A percentile compares a stretch with the other conserved stretches of the same genome.
Evolutionary conservation across 345 rosid genomes (phyloP).

Genomic region (Erucastrum elatum): DNA sequence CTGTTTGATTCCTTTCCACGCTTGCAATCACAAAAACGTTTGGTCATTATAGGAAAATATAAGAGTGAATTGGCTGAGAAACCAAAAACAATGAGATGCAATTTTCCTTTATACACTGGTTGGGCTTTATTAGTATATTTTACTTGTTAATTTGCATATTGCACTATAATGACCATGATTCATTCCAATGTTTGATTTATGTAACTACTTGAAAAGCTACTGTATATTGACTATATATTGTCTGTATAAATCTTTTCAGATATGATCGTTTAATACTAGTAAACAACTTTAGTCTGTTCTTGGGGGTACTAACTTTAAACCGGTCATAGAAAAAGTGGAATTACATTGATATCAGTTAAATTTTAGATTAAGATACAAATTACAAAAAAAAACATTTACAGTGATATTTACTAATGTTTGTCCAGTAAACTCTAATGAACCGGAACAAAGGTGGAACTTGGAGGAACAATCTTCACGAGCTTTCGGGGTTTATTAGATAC

Average conservation of each 20-base stretch:
- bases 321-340: background rate
- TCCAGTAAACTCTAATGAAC: background rate
- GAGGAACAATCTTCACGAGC: background rate
- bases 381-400: background rate
- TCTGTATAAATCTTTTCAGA: background rate
- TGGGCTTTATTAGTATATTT: slow-evolving; percentile 4
- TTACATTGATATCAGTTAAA: background rate
- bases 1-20: slow-evolving; percentile 14
- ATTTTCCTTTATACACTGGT: too few species aligned
- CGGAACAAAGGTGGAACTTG: background rate
- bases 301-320: background rate
- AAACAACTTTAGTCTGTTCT: background rate
- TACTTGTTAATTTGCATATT: slow-evolving; percentile 28
- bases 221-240: background rate
- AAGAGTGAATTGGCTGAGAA: too few species aligned
- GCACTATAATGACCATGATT: slow-evolving; percentile 1
- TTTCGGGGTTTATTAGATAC: background rate
- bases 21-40: slow-evolving; percentile 6
- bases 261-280: background rate
- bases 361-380: background rate
- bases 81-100: too few species aligned
- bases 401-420: background rate
- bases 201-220: background rate
- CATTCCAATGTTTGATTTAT: slow-evolving; percentile 10
- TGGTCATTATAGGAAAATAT: too few species aligned